Percentiles rank a stretch among this genome's conserved stretches.
These are phyloP conservation scores for Penicillium fimorum DNA, from an alignment of 495 filamentous ascomycete species.

Conservation along the genomic window DNA sequence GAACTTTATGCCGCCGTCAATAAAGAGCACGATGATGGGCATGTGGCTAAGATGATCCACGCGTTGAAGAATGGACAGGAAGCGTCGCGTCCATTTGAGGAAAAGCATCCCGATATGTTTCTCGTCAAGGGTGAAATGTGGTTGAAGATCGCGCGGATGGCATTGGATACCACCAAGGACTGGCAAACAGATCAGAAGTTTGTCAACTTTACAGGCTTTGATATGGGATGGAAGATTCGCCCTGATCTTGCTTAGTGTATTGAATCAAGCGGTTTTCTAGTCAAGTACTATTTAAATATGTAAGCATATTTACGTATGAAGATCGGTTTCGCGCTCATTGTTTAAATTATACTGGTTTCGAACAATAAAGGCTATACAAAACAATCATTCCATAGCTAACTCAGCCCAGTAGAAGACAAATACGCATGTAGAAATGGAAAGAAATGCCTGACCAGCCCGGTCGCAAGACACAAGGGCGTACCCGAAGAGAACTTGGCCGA, in stretches of 20 bases:
- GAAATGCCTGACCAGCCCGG: constrained; percentile 34
- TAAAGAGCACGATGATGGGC: constrained; percentile 34
- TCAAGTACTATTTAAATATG: no score
- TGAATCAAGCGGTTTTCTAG: no score
- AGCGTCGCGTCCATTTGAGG: constrained; percentile 20
- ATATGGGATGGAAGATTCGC: no score
- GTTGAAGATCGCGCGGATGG: constrained; percentile 21
- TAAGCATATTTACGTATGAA: no score
- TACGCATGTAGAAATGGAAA: constrained; percentile 35
- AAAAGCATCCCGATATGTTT: constrained; percentile 16
- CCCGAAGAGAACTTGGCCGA: constrained; percentile 22
- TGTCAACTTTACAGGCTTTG: no score
- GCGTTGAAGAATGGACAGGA: constrained; percentile 36
- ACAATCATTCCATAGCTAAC: no score
- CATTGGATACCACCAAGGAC: no score
- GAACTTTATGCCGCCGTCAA: constrained; percentile 6
- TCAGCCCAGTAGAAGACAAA: constrained; percentile 16
- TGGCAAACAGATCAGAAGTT: no score
- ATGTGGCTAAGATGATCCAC: constrained; percentile 37
- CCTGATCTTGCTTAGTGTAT: no score
- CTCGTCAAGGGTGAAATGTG: constrained; percentile 35
- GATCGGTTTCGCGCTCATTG: no score
- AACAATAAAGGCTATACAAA: no score
- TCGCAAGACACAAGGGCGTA: constrained; percentile 17
- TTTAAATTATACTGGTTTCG: no score